Evolutionary conservation across 2,329 filamentous ascomycete species (phyloP), one percentile per base, ranked within the genome.

Genomic region (Aspergillus pseudonomiae): DNA sequence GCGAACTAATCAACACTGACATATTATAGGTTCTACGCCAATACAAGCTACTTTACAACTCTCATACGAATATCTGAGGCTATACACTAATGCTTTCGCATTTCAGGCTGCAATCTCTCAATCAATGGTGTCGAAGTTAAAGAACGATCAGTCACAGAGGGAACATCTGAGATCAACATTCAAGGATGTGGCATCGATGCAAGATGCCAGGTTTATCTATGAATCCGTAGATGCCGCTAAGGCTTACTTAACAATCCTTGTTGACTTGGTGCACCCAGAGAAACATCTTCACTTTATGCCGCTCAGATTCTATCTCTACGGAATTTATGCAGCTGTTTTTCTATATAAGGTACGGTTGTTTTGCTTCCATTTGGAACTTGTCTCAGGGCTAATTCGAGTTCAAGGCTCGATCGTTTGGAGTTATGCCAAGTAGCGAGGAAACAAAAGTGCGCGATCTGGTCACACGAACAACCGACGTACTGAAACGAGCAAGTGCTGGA

Each of bases 11-110:
- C 19, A n/a, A 46, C 24, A 57, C 67, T 75, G 56, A 74, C 59
- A 16, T 39, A 7, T 24, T n/a, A 41, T 59, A 86, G 85, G 85
- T 71, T 89, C 89, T 1, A 82, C 86, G 1, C 85, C 86, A 6
- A 84, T 91, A 66, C 91, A 91, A 73, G 86, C 87, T 4, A 90
- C 86, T 6, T 77, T 92, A 2, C 81, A 91, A 28, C 82, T 92
- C 70, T 90, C 89, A 0, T 91, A 91, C 70, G 89, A 92, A 68
- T 92, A 91, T 70, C 78, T 92, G 1, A 84, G 89, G 7, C 82
- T 92, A 0, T 92, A 92, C 73, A 90, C 89, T 57, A 91, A 91
- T 63, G 89, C 90, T 0, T 92, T 92, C 71, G 90, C 89, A 1
- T 92, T 92, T 68, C 90, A 92, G 72, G 89, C 90, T 3, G 90